A percentile compares a stretch with the other conserved stretches of the same genome.
Conservation (phyloP, 73 alveolate genomes). For the Tetrahymena thermophila region DNA sequence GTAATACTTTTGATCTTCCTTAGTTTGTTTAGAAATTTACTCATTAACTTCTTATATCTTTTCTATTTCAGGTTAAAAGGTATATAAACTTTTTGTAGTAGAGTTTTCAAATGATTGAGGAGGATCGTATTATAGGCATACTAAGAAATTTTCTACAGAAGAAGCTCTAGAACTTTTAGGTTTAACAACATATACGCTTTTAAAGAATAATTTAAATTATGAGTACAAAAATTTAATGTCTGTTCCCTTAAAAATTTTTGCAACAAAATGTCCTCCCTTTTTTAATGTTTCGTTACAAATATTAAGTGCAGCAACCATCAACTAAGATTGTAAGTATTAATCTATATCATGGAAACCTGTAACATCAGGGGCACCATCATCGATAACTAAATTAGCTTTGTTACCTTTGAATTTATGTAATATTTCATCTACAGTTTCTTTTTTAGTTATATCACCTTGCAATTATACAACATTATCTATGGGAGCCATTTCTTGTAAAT, state of each 20-base stretch:
- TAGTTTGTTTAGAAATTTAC: not conserved
- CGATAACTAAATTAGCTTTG: constrained; percentile 76
- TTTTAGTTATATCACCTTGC: constrained; percentile 95
- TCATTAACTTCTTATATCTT: not conserved
- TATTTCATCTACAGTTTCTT: constrained; percentile 80
- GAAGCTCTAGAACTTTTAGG: constrained; percentile 46
- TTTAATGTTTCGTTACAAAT: constrained; percentile 71
- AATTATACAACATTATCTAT: constrained; percentile 83
- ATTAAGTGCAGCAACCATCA: constrained; percentile 86
- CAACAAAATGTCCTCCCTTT: constrained; percentile 89
- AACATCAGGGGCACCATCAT: constrained; percentile 99
- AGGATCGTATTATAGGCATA: not conserved
- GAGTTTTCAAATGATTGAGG: constrained; percentile 10
- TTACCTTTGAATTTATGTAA: constrained; percentile 67
- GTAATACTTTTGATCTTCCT: constrained; percentile 31
- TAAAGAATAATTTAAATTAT: constrained; percentile 74
- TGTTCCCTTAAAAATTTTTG: constrained; percentile 90
- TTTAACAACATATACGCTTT: constrained; percentile 32
- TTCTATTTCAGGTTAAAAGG: constrained; percentile 36
- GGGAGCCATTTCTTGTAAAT: constrained; percentile 91
- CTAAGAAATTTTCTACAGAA: constrained; percentile 31
- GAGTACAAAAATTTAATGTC: constrained; percentile 79
- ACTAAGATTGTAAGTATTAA: constrained; percentile 83
- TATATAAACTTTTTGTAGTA: constrained; percentile 14
- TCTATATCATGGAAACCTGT: constrained; percentile 95